These are phyloP conservation scores for Melampsora americana DNA, from an alignment of 1,284 basidiomycete genomes.

Conservation along the genomic window DNA sequence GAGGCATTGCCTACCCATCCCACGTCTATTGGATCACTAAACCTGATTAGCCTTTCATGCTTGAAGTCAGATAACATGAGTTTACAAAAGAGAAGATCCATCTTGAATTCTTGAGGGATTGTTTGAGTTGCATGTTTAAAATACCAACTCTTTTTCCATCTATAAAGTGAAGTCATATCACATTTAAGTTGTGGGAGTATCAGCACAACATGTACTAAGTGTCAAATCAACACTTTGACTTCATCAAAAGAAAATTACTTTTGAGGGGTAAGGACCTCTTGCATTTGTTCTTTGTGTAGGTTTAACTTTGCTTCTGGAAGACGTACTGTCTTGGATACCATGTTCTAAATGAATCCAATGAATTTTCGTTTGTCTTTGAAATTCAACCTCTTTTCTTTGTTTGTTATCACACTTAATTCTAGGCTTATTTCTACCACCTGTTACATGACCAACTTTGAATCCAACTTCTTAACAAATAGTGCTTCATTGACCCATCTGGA, in stretches of 20 bases:
- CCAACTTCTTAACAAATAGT: neutral
- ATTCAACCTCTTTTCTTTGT: neutral
- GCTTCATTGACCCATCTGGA: constrained; percentile 2
- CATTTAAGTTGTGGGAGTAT: constrained; percentile 3
- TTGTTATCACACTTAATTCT: neutral
- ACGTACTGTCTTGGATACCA: neutral
- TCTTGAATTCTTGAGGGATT: neutral
- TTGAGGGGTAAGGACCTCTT: neutral
- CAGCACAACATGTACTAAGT: neutral
- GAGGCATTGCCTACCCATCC: constrained; percentile 14
- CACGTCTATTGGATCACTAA: neutral
- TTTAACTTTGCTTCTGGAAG: neutral
- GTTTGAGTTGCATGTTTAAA: neutral
- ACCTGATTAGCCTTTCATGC: neutral
- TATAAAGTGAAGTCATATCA: neutral
- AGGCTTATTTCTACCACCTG: neutral
- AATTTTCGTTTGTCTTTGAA: no score
- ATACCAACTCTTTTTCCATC: neutral
- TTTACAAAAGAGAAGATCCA: neutral
- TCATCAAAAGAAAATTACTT: neutral
- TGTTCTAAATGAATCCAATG: neutral
- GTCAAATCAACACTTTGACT: neutral
- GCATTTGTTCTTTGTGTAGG: neutral
- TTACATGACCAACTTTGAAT: neutral
- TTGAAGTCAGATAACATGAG: neutral